These are phyloP conservation scores for Agrocybe praecox DNA, from an alignment of 768 basidiomycete genomes.

Conservation along the genomic window DNA sequence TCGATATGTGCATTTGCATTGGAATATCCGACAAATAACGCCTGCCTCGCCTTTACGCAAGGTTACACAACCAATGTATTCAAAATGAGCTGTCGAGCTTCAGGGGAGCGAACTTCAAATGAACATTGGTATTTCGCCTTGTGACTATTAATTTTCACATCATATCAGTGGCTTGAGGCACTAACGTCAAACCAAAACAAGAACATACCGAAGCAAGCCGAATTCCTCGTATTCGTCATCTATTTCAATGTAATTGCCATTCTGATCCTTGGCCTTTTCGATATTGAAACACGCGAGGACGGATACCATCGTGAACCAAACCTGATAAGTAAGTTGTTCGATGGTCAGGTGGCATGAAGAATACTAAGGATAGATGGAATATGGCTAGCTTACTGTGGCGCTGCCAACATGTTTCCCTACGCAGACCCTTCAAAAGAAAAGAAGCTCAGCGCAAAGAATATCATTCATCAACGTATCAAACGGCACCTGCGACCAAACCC, in stretches of 20 bases:
- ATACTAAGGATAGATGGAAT: not conserved
- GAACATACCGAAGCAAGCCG: conserved; percentile 2
- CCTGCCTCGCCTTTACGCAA: not conserved
- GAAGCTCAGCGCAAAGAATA: not conserved
- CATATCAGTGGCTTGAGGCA: no score
- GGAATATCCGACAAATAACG: no score
- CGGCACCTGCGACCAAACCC: conserved; percentile 20
- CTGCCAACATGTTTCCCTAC: conserved; percentile 11
- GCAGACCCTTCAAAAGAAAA: conserved; percentile 6
- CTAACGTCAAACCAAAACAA: no score
- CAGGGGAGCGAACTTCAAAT: not conserved
- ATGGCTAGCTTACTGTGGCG: conserved; percentile 4
- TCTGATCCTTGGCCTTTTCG: conserved; percentile 13
- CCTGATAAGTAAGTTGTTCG: not conserved
- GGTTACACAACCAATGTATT: not conserved
- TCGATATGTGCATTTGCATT: no score
- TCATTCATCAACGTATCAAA: not conserved
- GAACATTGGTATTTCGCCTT: not conserved
- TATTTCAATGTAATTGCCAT: conserved; percentile 22
- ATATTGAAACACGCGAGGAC: conserved; percentile 18
- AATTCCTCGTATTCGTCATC: conserved; percentile 7
- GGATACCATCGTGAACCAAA: conserved; percentile 19
- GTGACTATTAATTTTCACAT: not conserved
- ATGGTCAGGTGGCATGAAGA: not conserved
- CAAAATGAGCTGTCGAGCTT: not conserved